Percentiles rank a stretch among this genome's conserved stretches.
These are phyloP conservation scores for Naganishia sp. DNA, from an alignment of 1,284 basidiomycete genomes.

Conservation along the genomic window DNA sequence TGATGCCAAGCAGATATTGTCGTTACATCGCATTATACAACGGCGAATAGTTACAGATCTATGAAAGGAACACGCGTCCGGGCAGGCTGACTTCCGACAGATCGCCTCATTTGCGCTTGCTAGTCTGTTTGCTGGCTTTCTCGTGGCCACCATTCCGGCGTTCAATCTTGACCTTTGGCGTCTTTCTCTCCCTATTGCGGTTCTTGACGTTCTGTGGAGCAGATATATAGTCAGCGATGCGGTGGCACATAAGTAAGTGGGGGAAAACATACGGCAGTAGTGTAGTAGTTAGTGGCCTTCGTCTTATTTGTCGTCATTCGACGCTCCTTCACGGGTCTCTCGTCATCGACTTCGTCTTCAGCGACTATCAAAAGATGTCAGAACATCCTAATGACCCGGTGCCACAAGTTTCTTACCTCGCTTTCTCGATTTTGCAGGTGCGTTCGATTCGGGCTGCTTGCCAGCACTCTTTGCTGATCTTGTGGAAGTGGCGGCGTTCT, in stretches of 20 bases:
- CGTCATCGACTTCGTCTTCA: conserved; percentile 41
- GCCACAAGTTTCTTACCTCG: conserved; percentile 36
- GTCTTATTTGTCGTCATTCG: conserved; percentile 93
- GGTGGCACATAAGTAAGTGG: neutral
- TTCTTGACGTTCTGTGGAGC: conserved; percentile 74
- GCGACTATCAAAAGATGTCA: conserved; percentile 30
- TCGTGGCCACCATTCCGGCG: conserved; percentile 12
- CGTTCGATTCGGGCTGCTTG: conserved; percentile 26
- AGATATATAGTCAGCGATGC: conserved; percentile 4
- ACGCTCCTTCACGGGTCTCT: conserved; percentile 57
- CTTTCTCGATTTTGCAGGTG: conserved; percentile 35
- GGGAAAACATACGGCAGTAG: conserved; percentile 55
- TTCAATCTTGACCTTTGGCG: conserved; percentile 39
- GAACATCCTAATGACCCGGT: conserved; percentile 11
- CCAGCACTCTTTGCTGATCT: conserved; percentile 18
- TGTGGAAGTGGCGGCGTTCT: conserved; percentile 36
- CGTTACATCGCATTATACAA: conserved; percentile 24
- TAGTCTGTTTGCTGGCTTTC: conserved; percentile 5
- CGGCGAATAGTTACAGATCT: conserved; percentile 10
- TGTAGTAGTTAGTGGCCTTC: conserved; percentile 90
- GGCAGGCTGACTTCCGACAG: neutral
- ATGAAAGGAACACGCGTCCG: neutral
- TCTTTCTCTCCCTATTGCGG: conserved; percentile 61
- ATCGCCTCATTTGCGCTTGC: conserved; percentile 18
- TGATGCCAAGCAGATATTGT: neutral